Percentiles rank a stretch among this genome's conserved stretches.
Evolutionary conservation across 805 yeast genomes (phyloP).

Genomic region (Saturnispora dispora): DNA sequence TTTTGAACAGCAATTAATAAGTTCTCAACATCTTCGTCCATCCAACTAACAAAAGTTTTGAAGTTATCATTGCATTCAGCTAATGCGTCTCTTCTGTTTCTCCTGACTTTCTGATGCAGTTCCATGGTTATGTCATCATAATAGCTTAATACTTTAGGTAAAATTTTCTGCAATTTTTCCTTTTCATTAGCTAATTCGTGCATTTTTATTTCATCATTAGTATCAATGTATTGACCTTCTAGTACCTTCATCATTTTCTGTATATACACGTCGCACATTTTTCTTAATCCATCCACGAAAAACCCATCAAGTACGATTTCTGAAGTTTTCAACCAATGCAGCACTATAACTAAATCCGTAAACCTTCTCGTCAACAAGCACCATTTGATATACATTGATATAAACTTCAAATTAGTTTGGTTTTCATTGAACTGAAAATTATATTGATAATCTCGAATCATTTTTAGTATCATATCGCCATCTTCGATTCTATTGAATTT

Average conservation of each 20-base stretch:
- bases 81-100: conserved; percentile 5
- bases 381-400: conserved; percentile 12
- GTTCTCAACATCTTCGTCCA: conserved; percentile 11
- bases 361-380: conserved; percentile 9
- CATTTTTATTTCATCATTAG: background rate
- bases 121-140: conserved; percentile 11
- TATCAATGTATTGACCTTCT: background rate
- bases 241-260: conserved; percentile 2
- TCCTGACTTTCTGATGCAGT: conserved; percentile 4
- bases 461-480: background rate
- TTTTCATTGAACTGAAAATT: conserved; percentile 8
- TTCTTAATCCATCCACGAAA: conserved; percentile 8
- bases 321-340: conserved; percentile 12
- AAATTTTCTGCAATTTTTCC: conserved; percentile 5
- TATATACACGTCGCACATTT: background rate
- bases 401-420: conserved; percentile 10
- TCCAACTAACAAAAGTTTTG: conserved; percentile 14
- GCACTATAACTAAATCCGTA: conserved; percentile 7
- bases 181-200: conserved; percentile 6
- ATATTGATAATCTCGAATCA: background rate
- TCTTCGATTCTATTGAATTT: conserved; percentile 8
- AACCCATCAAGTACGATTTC: conserved; percentile 5
- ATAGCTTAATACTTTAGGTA: conserved; percentile 13
- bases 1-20: conserved; percentile 5
- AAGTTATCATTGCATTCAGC: conserved; percentile 10